Percentiles rank a stretch among this genome's conserved stretches.
phyloP scores from a whole-genome alignment of 257 asterid species.

The Galeopsis tetrahit region DNA sequence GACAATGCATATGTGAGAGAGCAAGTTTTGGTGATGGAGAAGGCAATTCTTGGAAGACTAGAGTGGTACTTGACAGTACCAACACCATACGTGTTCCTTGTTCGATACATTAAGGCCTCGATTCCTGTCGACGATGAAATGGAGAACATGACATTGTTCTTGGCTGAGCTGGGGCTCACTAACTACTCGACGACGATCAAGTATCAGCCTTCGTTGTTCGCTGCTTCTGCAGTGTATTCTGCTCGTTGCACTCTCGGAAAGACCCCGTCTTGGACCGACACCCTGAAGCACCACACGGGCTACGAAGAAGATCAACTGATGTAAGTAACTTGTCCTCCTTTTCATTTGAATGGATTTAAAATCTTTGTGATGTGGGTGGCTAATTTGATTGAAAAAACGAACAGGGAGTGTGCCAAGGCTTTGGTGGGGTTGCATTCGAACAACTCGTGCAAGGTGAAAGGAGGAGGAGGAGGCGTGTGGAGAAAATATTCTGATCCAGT shows the following conservation, averaged over 20 bases:
- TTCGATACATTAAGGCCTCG: conserved; percentile 60
- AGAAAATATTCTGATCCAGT: too few relatives aligned
- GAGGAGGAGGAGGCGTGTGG: too few relatives aligned
- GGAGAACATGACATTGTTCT: conserved; percentile 74
- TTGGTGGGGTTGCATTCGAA: conserved; percentile 56
- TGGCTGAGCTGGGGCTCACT: conserved; percentile 71
- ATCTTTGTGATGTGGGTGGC: too few relatives aligned
- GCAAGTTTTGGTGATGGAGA: conserved; percentile 62
- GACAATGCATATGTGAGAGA: conserved; percentile 65
- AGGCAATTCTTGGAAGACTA: conserved; percentile 57
- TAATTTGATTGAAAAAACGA: too few relatives aligned
- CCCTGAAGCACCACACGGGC: conserved; percentile 76
- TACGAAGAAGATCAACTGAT: conserved; percentile 57
- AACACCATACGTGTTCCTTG: conserved; percentile 61
- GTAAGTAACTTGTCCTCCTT: conserved; percentile 28
- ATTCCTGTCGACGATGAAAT: conserved; percentile 56
- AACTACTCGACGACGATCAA: conserved; percentile 52
- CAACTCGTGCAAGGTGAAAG: too few relatives aligned
- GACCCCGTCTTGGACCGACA: conserved; percentile 69
- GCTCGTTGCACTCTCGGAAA: conserved; percentile 70
- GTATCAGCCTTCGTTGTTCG: conserved; percentile 61
- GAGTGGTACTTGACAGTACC: conserved; percentile 72
- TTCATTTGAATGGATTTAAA: too few relatives aligned
- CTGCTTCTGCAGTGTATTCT: conserved; percentile 84
- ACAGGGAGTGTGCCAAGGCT: conserved; percentile 67